A percentile compares a stretch with the other conserved stretches of the same genome.
Conservation (phyloP, 768 basidiomycete genomes). For the Dioszegia crocea region DNA sequence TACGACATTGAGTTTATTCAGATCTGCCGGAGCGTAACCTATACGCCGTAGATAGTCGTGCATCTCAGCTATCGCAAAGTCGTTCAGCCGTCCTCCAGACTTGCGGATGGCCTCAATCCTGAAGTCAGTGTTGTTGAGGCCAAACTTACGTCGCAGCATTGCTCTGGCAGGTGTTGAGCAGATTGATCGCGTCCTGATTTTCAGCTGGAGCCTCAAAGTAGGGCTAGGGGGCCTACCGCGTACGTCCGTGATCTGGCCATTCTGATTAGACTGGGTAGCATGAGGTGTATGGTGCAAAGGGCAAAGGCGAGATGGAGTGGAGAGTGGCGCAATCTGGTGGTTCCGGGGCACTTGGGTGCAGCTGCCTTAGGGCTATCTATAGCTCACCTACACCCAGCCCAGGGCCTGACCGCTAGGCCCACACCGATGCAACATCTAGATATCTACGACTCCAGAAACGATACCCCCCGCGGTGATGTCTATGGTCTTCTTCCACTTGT, state of each 20-base stretch:
- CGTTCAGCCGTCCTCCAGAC: conserved; percentile 60
- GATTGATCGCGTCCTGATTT: conserved; percentile 49
- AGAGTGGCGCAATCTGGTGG: background rate
- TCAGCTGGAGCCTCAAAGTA: background rate
- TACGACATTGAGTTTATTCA: conserved; percentile 84
- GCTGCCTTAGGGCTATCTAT: too few relatives aligned
- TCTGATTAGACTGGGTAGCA: conserved; percentile 11
- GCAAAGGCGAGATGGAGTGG: too few relatives aligned
- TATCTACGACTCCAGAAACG: conserved; percentile 37
- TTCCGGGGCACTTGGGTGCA: background rate
- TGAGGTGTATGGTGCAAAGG: background rate
- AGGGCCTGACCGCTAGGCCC: too few relatives aligned
- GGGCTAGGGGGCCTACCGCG: conserved; percentile 9
- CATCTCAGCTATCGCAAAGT: conserved; percentile 78
- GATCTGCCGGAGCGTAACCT: conserved; percentile 73
- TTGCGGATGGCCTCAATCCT: conserved; percentile 71
- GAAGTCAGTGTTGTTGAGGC: background rate
- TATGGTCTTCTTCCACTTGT: conserved; percentile 49
- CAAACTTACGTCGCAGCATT: conserved; percentile 70
- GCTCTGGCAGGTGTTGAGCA: conserved; percentile 60
- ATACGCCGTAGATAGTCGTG: conserved; percentile 79
- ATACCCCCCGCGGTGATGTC: conserved; percentile 43
- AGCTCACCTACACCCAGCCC: background rate
- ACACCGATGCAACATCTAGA: conserved; percentile 13
- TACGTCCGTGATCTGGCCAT: conserved; percentile 34